A percentile compares a stretch with the other conserved stretches of the same genome.
These are phyloP conservation scores for Aristolochia contorta DNA, from an alignment of 164 flowering plant genomes.

Conservation along the genomic window DNA sequence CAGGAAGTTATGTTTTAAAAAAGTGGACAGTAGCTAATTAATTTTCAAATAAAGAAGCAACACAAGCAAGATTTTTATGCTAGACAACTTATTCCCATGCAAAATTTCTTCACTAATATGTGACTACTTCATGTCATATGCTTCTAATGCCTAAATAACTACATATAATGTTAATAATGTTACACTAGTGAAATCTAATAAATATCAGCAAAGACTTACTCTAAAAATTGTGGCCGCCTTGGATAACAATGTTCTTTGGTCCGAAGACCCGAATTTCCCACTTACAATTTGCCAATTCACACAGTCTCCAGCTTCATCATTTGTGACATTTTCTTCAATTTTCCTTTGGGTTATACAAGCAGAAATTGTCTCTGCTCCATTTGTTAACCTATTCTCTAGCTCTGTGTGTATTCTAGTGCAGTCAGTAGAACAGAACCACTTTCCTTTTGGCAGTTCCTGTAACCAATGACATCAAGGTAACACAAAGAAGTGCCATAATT, in stretches of 20 bases:
- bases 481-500: constrained; percentile 1
- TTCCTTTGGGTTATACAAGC: constrained; percentile 31
- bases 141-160: too few species aligned
- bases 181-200: too few species aligned
- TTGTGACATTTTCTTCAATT: constrained; percentile 34
- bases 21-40: too few species aligned
- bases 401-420: constrained; percentile 50
- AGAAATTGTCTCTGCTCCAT: constrained; percentile 45
- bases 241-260: constrained; percentile 55
- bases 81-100: too few species aligned
- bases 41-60: too few species aligned
- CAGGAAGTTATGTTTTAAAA: too few species aligned
- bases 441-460: constrained; percentile 76
- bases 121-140: too few species aligned
- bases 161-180: too few species aligned
- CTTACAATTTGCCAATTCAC: constrained; percentile 63
- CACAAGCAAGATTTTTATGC: too few species aligned
- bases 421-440: constrained; percentile 80
- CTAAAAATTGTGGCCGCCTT: constrained; percentile 76
- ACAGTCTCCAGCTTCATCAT: constrained; percentile 21
- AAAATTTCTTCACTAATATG: too few species aligned
- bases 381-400: constrained; percentile 31
- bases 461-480: constrained; percentile 4
- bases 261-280: constrained; percentile 56
- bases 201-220: constrained; percentile 27